Conservation (phyloP, 2,329 filamentous ascomycete species). For the Dryadomyces sulphureus region DNA sequence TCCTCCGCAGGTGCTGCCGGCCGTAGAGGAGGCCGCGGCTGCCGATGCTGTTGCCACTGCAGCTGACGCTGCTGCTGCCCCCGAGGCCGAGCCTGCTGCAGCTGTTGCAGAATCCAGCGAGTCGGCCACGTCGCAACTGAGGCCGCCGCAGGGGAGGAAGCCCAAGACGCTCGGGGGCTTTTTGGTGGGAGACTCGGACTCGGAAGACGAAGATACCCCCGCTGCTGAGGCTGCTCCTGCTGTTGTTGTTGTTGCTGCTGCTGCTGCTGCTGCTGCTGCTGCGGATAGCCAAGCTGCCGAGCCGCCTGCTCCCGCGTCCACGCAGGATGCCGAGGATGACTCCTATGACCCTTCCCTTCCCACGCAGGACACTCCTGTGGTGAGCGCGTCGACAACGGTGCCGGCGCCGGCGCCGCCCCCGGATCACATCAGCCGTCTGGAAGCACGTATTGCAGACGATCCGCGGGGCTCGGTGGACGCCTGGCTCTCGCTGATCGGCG, state of each 20-base stretch:
- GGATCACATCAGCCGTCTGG: slow-evolving; percentile 65
- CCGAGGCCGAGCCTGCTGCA: not conserved
- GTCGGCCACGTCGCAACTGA: not conserved
- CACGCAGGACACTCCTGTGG: not conserved
- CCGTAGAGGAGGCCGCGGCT: not conserved
- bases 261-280: not conserved
- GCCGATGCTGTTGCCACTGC: not conserved
- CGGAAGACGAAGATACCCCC: slow-evolving; percentile 27
- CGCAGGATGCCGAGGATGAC: slow-evolving; percentile 15
- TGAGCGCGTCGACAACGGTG: not conserved
- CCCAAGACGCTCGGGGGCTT: slow-evolving; percentile 46
- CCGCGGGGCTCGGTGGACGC: slow-evolving; percentile 84
- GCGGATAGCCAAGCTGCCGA: not conserved
- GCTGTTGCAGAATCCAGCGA: not conserved
- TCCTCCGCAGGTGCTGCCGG: slow-evolving; percentile 26
- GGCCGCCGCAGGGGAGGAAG: slow-evolving; percentile 30
- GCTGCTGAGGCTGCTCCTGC: too few species aligned
- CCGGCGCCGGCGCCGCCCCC: slow-evolving; percentile 22
- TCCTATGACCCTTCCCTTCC: slow-evolving; percentile 17
- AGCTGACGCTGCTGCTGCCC: not conserved
- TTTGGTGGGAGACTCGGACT: slow-evolving; percentile 44
- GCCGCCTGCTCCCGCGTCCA: not conserved
- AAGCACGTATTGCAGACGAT: slow-evolving; percentile 85
- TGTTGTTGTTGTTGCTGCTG: too few species aligned
- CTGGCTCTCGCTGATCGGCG: slow-evolving; percentile 76